Percentiles rank a stretch among this genome's conserved stretches.
Conservation (phyloP, 345 rosid genomes). For the Syzygium aqueum region DNA sequence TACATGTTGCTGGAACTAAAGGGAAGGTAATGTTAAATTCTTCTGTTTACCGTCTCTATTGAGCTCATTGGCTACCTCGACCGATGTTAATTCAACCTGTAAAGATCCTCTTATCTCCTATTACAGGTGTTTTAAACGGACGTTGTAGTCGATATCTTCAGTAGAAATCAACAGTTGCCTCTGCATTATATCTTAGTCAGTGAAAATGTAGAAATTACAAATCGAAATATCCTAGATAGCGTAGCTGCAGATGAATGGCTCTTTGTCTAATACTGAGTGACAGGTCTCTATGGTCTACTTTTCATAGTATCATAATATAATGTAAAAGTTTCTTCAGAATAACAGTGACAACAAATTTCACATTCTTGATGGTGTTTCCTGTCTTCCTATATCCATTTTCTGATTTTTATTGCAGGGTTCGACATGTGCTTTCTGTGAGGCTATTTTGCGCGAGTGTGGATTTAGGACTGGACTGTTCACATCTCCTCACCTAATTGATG, state of each 20-base stretch:
- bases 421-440: slow-evolving; percentile 81
- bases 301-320: not conserved
- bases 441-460: slow-evolving; percentile 79
- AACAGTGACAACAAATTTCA: not conserved
- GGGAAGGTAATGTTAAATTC: slow-evolving; percentile 54
- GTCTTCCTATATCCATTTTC: not conserved
- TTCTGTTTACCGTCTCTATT: not conserved
- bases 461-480: slow-evolving; percentile 77
- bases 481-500: slow-evolving; percentile 91
- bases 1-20: slow-evolving; percentile 93
- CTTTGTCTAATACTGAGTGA: not conserved
- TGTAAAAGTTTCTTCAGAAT: not conserved
- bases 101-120: not conserved
- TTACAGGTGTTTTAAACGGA: not conserved
- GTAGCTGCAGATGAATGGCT: not conserved
- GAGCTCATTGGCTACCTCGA: not conserved
- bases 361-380: not conserved
- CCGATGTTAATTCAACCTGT: not conserved
- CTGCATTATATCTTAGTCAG: not conserved
- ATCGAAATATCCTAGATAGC: not conserved
- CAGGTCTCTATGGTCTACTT: not conserved
- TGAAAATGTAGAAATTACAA: not conserved
- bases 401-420: slow-evolving; percentile 56
- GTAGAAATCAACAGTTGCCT: not conserved
- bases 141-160: not conserved